Conservation (phyloP, 352 stramenopile genomes). For the Pythium guiyangense region DNA sequence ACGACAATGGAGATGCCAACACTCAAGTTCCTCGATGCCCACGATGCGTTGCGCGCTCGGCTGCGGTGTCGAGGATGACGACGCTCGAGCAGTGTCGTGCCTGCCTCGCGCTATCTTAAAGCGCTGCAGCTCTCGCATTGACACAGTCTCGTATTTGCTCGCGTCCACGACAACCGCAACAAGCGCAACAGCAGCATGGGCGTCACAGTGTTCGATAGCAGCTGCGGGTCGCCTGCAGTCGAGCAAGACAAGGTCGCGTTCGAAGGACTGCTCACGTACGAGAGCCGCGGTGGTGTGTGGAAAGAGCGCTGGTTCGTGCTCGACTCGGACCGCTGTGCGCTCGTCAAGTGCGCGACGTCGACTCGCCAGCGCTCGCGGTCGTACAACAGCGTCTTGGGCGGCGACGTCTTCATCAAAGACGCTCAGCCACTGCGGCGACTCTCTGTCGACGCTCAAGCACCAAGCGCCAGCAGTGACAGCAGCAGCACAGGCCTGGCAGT, state of each 20-base stretch:
- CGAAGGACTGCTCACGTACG: constrained; percentile 50
- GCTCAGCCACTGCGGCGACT: constrained; percentile 13
- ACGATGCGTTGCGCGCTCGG: too few species aligned
- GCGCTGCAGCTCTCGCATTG: too few species aligned
- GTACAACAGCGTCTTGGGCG: constrained; percentile 26
- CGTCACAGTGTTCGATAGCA: constrained; percentile 8
- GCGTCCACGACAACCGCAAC: background rate
- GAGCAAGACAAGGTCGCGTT: constrained; percentile 19
- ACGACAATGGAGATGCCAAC: too few species aligned
- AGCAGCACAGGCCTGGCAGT: constrained; percentile 23
- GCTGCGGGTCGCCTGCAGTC: constrained; percentile 19
- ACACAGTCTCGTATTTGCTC: background rate
- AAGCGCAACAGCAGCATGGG: constrained; percentile 3
- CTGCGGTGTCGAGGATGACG: background rate
- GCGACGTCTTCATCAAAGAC: constrained; percentile 29
- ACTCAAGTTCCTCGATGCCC: too few species aligned
- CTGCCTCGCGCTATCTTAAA: background rate
- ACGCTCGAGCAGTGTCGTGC: background rate
- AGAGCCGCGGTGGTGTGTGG: constrained; percentile 37
- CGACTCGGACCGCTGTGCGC: constrained; percentile 27
- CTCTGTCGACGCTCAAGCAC: background rate
- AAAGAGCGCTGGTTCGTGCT: constrained; percentile 76
- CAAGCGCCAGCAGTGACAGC: background rate
- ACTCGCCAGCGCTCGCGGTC: constrained; percentile 27
- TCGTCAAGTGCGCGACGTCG: constrained; percentile 42